Percentiles rank a stretch among this genome's conserved stretches.
Evolutionary conservation across 768 basidiomycete species (phyloP).

Genomic region (Leccinum longicurvipes): DNA sequence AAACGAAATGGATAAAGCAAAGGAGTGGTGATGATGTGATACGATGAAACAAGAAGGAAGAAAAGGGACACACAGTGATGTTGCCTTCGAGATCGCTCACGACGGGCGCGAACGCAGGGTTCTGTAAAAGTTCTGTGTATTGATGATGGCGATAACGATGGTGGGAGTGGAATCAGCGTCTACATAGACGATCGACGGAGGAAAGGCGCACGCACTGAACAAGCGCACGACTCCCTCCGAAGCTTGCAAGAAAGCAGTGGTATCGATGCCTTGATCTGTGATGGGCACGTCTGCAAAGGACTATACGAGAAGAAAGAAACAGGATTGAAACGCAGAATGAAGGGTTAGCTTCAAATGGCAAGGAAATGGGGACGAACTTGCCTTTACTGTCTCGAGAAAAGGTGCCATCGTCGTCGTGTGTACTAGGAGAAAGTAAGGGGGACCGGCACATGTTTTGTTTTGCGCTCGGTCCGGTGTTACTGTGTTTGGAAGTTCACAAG

Average conservation of each 20-base stretch:
- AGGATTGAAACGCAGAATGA: background rate
- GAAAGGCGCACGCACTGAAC: constrained; percentile 61
- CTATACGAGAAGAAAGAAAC: constrained; percentile 39
- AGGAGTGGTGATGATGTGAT: background rate
- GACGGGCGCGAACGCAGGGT: constrained; percentile 71
- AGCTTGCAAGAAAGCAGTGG: constrained; percentile 83
- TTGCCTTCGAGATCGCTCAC: constrained; percentile 88
- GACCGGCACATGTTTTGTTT: background rate
- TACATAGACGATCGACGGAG: background rate
- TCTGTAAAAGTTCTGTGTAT: constrained; percentile 22
- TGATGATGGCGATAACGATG: background rate
- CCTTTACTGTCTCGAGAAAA: constrained; percentile 70
- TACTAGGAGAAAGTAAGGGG: background rate
- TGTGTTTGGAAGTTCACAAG: background rate
- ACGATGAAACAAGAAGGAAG: background rate
- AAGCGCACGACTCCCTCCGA: constrained; percentile 83
- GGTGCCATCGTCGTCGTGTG: constrained; percentile 55
- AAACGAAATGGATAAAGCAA: background rate
- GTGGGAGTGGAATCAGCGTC: background rate
- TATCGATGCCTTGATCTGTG: constrained; percentile 86
- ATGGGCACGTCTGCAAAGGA: constrained; percentile 92
- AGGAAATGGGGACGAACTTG: constrained; percentile 21
- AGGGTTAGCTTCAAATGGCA: background rate
- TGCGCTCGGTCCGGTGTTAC: background rate
- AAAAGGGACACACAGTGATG: constrained; percentile 60